Percentiles rank a stretch among this genome's conserved stretches.
These are phyloP conservation scores for Rhizopus arrhizus DNA, from an alignment of 371 early-diverging fungal genomes.

Conservation along the genomic window DNA sequence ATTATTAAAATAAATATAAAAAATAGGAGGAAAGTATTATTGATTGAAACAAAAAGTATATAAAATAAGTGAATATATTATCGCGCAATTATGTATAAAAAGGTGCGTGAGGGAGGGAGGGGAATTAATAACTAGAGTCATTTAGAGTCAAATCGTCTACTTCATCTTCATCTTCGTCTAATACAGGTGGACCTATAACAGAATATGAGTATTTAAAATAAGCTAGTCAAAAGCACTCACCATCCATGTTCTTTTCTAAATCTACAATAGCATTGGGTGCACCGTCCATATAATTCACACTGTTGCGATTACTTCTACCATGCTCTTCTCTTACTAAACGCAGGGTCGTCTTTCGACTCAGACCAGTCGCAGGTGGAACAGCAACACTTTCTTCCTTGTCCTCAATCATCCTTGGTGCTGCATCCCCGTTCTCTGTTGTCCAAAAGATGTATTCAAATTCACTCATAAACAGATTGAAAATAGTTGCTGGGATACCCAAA, in stretches of 20 bases:
- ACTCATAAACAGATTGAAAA: slow-evolving; percentile 71
- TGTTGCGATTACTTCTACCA: slow-evolving; percentile 54
- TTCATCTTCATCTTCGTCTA: slow-evolving; percentile 48
- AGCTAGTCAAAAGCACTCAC: slow-evolving; percentile 16
- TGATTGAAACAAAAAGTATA: too few species aligned
- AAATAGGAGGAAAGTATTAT: too few species aligned
- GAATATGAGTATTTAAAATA: not conserved
- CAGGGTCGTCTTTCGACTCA: slow-evolving; percentile 32
- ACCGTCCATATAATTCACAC: slow-evolving; percentile 52
- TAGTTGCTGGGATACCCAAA: slow-evolving; percentile 68
- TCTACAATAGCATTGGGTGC: slow-evolving; percentile 57
- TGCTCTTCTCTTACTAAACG: slow-evolving; percentile 36
- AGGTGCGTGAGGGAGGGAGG: slow-evolving; percentile 5
- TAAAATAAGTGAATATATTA: too few species aligned
- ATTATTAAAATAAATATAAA: not conserved
- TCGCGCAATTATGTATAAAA: not conserved
- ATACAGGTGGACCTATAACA: slow-evolving; percentile 35
- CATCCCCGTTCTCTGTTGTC: slow-evolving; percentile 47
- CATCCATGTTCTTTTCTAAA: slow-evolving; percentile 47
- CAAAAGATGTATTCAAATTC: slow-evolving; percentile 69
- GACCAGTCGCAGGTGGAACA: slow-evolving; percentile 1
- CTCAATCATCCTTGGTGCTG: slow-evolving; percentile 31
- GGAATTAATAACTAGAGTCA: slow-evolving; percentile 7
- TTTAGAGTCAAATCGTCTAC: slow-evolving; percentile 38
- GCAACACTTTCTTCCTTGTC: slow-evolving; percentile 22